These are phyloP conservation scores for Penicillium canescens DNA, from an alignment of 495 filamentous ascomycete species.

Conservation along the genomic window DNA sequence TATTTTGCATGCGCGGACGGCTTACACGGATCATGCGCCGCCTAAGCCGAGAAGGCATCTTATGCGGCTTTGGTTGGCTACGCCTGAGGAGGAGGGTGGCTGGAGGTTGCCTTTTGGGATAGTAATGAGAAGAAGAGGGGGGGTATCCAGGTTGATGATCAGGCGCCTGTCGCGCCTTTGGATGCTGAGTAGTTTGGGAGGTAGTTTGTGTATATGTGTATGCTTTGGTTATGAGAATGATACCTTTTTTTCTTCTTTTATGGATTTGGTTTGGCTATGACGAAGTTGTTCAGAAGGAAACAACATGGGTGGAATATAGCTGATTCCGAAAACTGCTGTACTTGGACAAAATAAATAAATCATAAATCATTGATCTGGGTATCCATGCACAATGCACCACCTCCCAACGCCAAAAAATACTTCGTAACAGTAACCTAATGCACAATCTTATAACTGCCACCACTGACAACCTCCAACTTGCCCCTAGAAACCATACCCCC, in stretches of 20 bases:
- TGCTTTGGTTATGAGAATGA: constrained; percentile 10
- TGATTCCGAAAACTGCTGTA: too few relatives aligned
- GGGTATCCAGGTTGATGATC: constrained; percentile 83
- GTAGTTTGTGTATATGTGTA: constrained; percentile 10
- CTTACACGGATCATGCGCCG: constrained; percentile 64
- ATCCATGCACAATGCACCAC: neutral
- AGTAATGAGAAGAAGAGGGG: constrained; percentile 80
- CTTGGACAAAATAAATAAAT: neutral
- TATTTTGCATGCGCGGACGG: constrained; percentile 68
- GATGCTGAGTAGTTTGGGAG: constrained; percentile 64
- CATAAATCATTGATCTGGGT: neutral
- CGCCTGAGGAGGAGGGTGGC: constrained; percentile 78
- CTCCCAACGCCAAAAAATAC: neutral
- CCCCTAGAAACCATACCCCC: constrained; percentile 69
- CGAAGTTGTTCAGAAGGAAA: neutral
- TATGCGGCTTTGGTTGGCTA: constrained; percentile 83
- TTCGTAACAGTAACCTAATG: constrained; percentile 16
- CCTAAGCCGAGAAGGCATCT: constrained; percentile 67
- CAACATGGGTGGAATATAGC: too few relatives aligned
- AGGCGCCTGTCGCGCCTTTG: constrained; percentile 62
- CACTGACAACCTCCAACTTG: constrained; percentile 66
- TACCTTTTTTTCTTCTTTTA: constrained; percentile 14
- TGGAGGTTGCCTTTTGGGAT: constrained; percentile 86
- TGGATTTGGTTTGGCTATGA: neutral
- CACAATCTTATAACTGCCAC: constrained; percentile 67